Evolutionary conservation across 2,329 filamentous ascomycete genomes (phyloP).

Genomic region (Microascus cirrosus): DNA sequence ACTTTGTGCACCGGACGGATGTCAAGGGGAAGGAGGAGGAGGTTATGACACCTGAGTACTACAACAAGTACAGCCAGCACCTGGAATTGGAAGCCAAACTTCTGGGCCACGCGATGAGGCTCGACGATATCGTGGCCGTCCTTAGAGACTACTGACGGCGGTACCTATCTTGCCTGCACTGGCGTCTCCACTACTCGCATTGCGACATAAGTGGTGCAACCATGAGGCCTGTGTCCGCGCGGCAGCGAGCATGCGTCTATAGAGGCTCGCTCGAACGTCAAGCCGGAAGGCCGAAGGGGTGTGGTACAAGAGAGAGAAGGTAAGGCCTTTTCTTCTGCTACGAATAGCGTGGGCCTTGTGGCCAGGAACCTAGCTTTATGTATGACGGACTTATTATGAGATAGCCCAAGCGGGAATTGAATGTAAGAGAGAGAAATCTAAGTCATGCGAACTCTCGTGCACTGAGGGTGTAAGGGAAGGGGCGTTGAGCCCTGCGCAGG

Average conservation of each 20-base stretch:
- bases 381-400: background rate
- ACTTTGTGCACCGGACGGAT: conserved; percentile 75
- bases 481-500: too few relatives aligned
- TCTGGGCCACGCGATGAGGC: conserved; percentile 63
- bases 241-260: background rate
- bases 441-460: background rate
- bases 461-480: too few relatives aligned
- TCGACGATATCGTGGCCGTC: conserved; percentile 77
- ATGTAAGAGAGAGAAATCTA: background rate
- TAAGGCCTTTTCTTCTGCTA: background rate
- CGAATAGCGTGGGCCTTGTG: background rate
- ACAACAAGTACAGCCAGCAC: conserved; percentile 48
- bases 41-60: conserved; percentile 64
- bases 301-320: background rate
- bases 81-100: conserved; percentile 61
- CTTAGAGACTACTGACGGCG: conserved; percentile 60
- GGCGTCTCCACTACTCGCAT: background rate
- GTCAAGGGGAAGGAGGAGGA: conserved; percentile 76
- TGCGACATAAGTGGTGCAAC: background rate
- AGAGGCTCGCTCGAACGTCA: background rate
- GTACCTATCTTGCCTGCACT: too few relatives aligned
- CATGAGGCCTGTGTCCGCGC: too few relatives aligned
- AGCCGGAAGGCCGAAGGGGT: background rate
- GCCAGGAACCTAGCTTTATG: background rate
- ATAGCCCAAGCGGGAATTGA: background rate